Base-by-base conservation (phyloP, 1,284 basidiomycete species). In the Melampsora larici-populina region DNA sequence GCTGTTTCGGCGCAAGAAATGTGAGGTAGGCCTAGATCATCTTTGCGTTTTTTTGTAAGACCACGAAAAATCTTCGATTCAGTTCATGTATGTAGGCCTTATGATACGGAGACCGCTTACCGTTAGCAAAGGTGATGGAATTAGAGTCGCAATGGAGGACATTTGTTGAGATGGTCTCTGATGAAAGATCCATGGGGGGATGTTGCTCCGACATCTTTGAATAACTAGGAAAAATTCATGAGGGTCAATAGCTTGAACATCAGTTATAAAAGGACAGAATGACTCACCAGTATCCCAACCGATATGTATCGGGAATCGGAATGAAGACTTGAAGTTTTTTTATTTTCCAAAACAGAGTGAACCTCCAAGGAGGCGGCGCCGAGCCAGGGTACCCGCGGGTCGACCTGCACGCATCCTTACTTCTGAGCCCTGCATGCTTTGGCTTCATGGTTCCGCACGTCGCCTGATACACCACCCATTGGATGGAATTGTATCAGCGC, bases 1-100 rank as follows among this genome's bases (percentile, higher is more conserved):
- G 33, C 26, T 29, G 75, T 70, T 40, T 49, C 5, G 33, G 15
- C 60, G 63, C 68, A 78, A 29, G 58, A 55, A 40, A 63, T 69
- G 17, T 15, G 11, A 18, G 66, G 64, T 29, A 58, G 49, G 21
- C 36, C 63, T 21, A 18, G 29, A 36, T 40, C 1, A 65, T 31
- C 63, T 65, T n/a, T 15, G 6, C 24, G 15, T 60, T 26, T 60
- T 9, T 9, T 60, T 24, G 8, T 8, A 21, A 60, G 15, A 21
- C 17, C 31, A 24, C 6, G 46, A 18, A 51, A 17, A 29, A 5
- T 18, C 13, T 31, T 21, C 24, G 33, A 15, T n/a, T 51, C 21
- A 0, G 46, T 17, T 17, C 29, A 8, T 8, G 17, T 26, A 2
- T 24, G 58, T 31, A 62, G 55, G 21, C 15, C 15, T 0, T 7